Evolutionary conservation across 768 basidiomycete genomes (phyloP), one percentile per base, ranked within the genome.

Genomic region (Suillus placidus): DNA sequence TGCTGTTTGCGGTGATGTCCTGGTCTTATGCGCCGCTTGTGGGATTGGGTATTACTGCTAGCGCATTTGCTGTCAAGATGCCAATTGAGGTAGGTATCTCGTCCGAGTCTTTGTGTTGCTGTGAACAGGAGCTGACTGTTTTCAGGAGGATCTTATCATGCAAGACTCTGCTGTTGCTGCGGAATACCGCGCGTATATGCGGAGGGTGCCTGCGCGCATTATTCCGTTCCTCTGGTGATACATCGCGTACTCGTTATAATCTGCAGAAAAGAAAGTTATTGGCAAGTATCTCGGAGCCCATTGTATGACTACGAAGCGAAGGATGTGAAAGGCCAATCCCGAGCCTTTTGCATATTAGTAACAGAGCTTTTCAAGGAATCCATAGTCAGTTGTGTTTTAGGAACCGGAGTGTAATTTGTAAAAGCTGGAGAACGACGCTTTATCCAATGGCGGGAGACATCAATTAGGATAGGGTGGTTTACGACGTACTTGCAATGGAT

Each of bases 21-120:
- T 79, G 79, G 79, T 79, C 78, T 35, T 80, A 79, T 66, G 71
- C 71, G 16, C 79, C 78, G 32, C 71, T 80, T 56, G 70, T 71
- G 3, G 71, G 69, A 47, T 62, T 74, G 10, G 64, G 66, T 23
- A 58, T 77, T 20, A 67, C 70, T 55, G 67, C 65, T 2, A 68
- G 68, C 8, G 72, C 71, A 12, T 70, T 79, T 34, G 77, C 73
- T 13, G 58, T 76, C 26, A 79, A 80, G 56, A 77, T 80, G 51
- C 74, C 79, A 16, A 64, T 74, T 54, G 79, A 79, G 73, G 78
- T 79, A 30, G n/a, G 72, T 63, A 23, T 26, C 42, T 34, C 37
- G 13, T 40, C 42, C 13, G 49, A 42, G 5, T 8, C 7, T 30
- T 49, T 49, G 3, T 30, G 23, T 49, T 23, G 3, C 3, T 40